A percentile compares a stretch with the other conserved stretches of the same genome.
Evolutionary conservation across 768 basidiomycete species (phyloP).

Genomic region (Lentinus brumalis): DNA sequence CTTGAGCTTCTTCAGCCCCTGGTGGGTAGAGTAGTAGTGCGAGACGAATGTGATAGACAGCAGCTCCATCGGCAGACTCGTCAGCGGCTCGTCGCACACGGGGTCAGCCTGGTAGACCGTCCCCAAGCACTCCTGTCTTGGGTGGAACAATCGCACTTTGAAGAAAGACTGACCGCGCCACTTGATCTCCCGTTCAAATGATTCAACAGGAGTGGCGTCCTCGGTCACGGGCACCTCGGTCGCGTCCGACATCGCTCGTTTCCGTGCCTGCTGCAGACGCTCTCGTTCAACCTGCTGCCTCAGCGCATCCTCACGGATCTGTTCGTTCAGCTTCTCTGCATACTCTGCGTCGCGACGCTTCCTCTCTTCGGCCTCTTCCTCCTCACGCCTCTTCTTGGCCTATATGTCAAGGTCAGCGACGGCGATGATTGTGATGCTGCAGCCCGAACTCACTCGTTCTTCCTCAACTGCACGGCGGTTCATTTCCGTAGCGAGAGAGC

Average conservation of each 20-base stretch:
- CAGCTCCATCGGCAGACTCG: constrained; percentile 66
- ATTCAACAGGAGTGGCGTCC: constrained; percentile 58
- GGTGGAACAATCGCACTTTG: constrained; percentile 72
- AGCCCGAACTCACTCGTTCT: constrained; percentile 51
- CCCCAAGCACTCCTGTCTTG: constrained; percentile 65
- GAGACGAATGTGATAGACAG: constrained; percentile 66
- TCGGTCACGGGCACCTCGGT: constrained; percentile 51
- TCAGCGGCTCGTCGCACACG: constrained; percentile 53
- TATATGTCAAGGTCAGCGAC: constrained; percentile 22
- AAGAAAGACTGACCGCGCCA: constrained; percentile 62
- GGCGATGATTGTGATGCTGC: background rate
- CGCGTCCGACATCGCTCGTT: constrained; percentile 69
- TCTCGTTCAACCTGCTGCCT: constrained; percentile 57
- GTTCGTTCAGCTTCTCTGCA: constrained; percentile 63
- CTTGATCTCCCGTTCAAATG: constrained; percentile 58
- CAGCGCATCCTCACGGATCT: constrained; percentile 67
- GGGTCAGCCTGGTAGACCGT: constrained; percentile 76
- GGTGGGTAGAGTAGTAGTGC: constrained; percentile 65
- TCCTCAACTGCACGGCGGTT: constrained; percentile 69
- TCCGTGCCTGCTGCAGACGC: constrained; percentile 54
- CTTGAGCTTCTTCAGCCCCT: constrained; percentile 73
- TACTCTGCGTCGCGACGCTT: constrained; percentile 51
- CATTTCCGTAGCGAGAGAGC: constrained; percentile 82
- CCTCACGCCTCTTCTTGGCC: constrained; percentile 56
- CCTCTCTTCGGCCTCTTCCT: constrained; percentile 55